Conservation (phyloP, 106 monocot species). For the Acorus calamus region DNA sequence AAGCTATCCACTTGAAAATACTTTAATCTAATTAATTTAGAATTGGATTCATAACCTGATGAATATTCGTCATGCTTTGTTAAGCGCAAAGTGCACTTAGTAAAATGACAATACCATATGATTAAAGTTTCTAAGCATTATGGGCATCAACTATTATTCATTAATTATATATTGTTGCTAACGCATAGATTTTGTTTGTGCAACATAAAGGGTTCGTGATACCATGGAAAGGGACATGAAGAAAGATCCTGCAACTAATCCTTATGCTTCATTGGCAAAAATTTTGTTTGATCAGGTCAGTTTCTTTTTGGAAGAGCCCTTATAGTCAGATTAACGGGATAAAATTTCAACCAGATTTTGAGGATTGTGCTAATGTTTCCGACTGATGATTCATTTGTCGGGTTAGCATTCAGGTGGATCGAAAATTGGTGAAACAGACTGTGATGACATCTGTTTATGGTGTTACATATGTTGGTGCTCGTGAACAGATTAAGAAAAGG, state of each 20-base stretch:
- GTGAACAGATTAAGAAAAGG: conserved; percentile 85
- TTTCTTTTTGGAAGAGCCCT: background rate
- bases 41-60: no score
- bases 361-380: no score
- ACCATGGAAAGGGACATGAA: conserved; percentile 48
- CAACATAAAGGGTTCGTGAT: conserved; percentile 65
- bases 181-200: background rate
- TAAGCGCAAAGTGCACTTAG: no score
- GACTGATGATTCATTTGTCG: no score
- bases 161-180: background rate
- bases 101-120: no score
- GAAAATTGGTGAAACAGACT: conserved; percentile 90
- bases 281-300: conserved; percentile 82
- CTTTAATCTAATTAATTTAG: no score
- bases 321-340: no score
- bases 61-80: no score
- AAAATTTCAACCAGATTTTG: no score
- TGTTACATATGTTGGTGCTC: conserved; percentile 88
- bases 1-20: no score
- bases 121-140: no score
- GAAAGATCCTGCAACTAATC: conserved; percentile 52
- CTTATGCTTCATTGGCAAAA: conserved; percentile 58
- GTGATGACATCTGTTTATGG: conserved; percentile 98
- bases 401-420: conserved; percentile 78
- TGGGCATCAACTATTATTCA: background rate